A percentile compares a stretch with the other conserved stretches of the same genome.
These are phyloP conservation scores for Prunella vulgaris DNA, from an alignment of 257 asterid genomes.

Conservation along the genomic window DNA sequence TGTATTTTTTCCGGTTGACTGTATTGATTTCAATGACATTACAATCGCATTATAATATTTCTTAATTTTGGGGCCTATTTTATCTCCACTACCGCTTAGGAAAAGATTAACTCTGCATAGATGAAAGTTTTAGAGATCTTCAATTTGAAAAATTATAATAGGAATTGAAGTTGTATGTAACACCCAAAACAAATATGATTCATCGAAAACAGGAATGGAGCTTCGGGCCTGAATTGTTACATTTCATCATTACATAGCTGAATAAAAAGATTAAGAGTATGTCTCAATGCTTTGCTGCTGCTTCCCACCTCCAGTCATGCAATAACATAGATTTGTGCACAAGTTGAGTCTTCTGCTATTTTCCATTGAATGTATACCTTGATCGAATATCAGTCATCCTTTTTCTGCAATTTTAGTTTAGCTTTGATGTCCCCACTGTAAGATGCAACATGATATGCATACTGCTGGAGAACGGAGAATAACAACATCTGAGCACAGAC, in stretches of 20 bases:
- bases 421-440: conserved; percentile 71
- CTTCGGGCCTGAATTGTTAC: neutral
- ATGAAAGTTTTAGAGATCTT: neutral
- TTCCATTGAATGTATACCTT: neutral
- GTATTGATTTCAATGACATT: neutral
- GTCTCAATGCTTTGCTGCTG: neutral
- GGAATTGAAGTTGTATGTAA: neutral
- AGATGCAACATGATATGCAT: conserved; percentile 70
- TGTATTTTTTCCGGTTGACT: neutral
- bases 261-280: neutral
- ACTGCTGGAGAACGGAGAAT: conserved; percentile 72
- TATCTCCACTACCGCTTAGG: no score
- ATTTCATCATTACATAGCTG: neutral
- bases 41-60: neutral
- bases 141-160: neutral
- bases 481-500: conserved; percentile 80
- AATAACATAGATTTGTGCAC: neutral
- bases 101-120: no score
- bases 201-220: neutral
- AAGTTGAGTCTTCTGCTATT: neutral
- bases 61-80: neutral
- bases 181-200: neutral
- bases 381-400: conserved; percentile 31
- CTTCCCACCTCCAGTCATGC: neutral
- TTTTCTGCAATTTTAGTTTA: conserved; percentile 36